Percentiles rank a stretch among this genome's conserved stretches.
Conservation (phyloP, 2,329 filamentous ascomycete genomes). For the Microdochium bolleyi region DNA sequence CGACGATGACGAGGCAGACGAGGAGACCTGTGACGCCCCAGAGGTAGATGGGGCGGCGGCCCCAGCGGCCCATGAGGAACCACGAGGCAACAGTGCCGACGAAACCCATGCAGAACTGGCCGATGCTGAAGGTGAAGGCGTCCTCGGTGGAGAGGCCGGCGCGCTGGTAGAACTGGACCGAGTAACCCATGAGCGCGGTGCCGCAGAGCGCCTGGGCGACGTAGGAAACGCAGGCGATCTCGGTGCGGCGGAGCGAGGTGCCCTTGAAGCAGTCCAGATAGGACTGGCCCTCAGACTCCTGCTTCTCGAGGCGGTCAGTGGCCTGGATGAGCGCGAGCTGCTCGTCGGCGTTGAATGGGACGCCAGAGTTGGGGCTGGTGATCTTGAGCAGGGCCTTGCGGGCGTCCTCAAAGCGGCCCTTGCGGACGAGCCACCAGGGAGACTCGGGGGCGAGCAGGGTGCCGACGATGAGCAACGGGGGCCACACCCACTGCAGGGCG, state of each 20-base stretch:
- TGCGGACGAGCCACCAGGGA: constrained; percentile 27
- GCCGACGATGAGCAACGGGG: constrained; percentile 21
- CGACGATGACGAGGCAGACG: constrained; percentile 25
- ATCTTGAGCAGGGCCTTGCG: constrained; percentile 7
- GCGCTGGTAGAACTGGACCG: constrained; percentile 16
- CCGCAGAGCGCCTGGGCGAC: constrained; percentile 19
- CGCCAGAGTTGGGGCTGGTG: constrained; percentile 18
- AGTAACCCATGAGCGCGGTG: constrained; percentile 18
- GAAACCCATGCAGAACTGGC: constrained; percentile 30
- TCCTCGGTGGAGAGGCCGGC: constrained; percentile 16
- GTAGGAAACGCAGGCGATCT: constrained; percentile 9
- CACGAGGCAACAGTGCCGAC: constrained; percentile 31
- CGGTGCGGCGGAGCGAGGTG: constrained; percentile 1
- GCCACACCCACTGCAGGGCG: constrained; percentile 31
- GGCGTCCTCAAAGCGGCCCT: constrained; percentile 13
- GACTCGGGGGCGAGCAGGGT: constrained; percentile 26
- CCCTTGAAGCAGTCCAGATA: constrained; percentile 3
- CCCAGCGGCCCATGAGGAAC: constrained; percentile 25
- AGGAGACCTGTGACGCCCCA: constrained; percentile 23
- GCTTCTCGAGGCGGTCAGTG: constrained; percentile 19
- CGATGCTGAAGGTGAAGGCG: constrained; percentile 30
- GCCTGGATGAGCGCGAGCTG: constrained; percentile 17
- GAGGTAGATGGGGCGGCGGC: constrained; percentile 29
- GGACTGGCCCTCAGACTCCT: constrained; percentile 9
- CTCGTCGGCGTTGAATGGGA: constrained; percentile 1